Evolutionary conservation across 768 basidiomycete species (phyloP).

Genomic region (Sporobolomyces pararoseus): DNA sequence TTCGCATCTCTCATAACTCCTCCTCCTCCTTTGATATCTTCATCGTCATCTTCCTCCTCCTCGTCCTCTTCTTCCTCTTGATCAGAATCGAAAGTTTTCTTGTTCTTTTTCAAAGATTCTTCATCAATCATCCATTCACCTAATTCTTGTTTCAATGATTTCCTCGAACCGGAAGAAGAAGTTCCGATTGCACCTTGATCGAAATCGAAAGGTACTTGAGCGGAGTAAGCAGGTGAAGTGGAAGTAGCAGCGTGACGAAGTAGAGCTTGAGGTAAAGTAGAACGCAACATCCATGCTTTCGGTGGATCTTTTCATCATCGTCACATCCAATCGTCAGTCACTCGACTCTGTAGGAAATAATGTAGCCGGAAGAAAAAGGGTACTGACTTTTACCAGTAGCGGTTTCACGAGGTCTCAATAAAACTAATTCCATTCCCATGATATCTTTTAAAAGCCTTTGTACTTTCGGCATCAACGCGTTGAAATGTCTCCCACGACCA

Average conservation of each 20-base stretch:
- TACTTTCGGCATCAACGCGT: constrained; percentile 61
- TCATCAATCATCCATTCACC: constrained; percentile 54
- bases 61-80: constrained; percentile 57
- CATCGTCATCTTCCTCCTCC: constrained; percentile 53
- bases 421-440: constrained; percentile 81
- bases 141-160: constrained; percentile 6
- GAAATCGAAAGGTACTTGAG: not conserved
- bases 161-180: not conserved
- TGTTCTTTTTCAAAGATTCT: constrained; percentile 50
- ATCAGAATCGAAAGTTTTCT: constrained; percentile 46
- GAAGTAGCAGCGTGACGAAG: constrained; percentile 2
- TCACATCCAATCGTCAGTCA: not conserved
- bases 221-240: constrained; percentile 32
- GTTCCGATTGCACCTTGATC: not conserved
- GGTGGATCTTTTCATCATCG: constrained; percentile 55
- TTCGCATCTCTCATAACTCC: constrained; percentile 75
- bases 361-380: not conserved
- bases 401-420: constrained; percentile 61
- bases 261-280: constrained; percentile 57
- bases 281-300: constrained; percentile 80
- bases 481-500: constrained; percentile 59
- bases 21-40: constrained; percentile 46
- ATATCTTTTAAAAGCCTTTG: constrained; percentile 62
- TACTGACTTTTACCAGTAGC: constrained; percentile 27
- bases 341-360: too few relatives aligned